Evolutionary conservation across 2,329 filamentous ascomycete species (phyloP).

Genomic region (Chalara sp.): DNA sequence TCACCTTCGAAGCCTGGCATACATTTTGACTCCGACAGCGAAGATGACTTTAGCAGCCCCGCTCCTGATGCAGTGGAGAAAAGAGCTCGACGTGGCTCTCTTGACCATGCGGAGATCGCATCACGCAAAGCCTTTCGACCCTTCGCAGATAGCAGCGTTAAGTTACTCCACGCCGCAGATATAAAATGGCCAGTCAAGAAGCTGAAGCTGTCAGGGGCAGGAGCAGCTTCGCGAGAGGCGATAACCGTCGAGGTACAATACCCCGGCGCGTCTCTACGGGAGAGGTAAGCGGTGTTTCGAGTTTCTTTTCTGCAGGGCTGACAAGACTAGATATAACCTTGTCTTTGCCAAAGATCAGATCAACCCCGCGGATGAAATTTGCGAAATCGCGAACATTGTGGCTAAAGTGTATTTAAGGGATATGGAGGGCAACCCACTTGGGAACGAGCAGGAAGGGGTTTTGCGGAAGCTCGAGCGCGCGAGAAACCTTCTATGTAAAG

Average conservation of each 20-base stretch:
- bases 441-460: slow-evolving; percentile 44
- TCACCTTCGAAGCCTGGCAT: slow-evolving; percentile 15
- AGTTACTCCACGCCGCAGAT: slow-evolving; percentile 51
- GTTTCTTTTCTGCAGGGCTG: slow-evolving; percentile 5
- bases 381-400: slow-evolving; percentile 61
- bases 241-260: slow-evolving; percentile 71
- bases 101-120: no score
- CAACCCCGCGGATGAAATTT: slow-evolving; percentile 68
- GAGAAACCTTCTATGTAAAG: slow-evolving; percentile 13
- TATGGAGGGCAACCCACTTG: slow-evolving; percentile 57
- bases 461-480: slow-evolving; percentile 73
- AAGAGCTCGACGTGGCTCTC: no score
- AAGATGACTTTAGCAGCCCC: slow-evolving; percentile 6
- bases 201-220: slow-evolving; percentile 33
- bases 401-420: slow-evolving; percentile 72
- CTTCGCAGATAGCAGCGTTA: slow-evolving; percentile 10
- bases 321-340: slow-evolving; percentile 55
- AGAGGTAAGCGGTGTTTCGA: slow-evolving; percentile 44
- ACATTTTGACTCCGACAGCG: slow-evolving; percentile 11
- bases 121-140: no score
- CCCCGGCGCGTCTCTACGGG: slow-evolving; percentile 63
- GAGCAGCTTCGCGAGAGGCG: slow-evolving; percentile 36
- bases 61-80: slow-evolving; percentile 18
- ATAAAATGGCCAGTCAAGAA: slow-evolving; percentile 45
- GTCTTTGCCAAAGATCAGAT: slow-evolving; percentile 74